Conservation (phyloP, 2,329 filamentous ascomycete species). For the Aurifilum marmelostoma region DNA sequence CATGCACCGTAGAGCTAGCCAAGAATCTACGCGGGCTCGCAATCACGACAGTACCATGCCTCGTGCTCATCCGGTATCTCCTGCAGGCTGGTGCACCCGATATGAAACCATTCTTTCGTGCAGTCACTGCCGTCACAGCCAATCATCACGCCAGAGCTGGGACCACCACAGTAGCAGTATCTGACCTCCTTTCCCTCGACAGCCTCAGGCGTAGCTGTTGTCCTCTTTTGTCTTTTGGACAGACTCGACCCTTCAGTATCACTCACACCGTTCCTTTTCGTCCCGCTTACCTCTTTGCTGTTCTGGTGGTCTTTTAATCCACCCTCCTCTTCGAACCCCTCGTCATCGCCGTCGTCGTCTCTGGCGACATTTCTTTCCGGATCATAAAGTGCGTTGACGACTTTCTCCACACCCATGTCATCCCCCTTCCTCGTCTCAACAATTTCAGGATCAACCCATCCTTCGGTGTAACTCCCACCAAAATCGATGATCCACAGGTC, state of each 20-base stretch:
- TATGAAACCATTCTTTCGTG: slow-evolving; percentile 18
- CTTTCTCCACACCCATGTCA: slow-evolving; percentile 21
- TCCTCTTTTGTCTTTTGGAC: background rate
- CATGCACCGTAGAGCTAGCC: slow-evolving; percentile 8
- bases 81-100: slow-evolving; percentile 12
- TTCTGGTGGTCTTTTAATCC: background rate
- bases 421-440: slow-evolving; percentile 19
- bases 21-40: slow-evolving; percentile 9
- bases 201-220: background rate
- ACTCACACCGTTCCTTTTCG: background rate
- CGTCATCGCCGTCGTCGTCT: background rate
- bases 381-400: slow-evolving; percentile 19
- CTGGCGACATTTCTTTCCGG: slow-evolving; percentile 9
- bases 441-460: slow-evolving; percentile 34
- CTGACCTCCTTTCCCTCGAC: background rate
- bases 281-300: background rate
- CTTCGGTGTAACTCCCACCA: slow-evolving; percentile 37
- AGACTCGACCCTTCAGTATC: background rate
- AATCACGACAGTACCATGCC: slow-evolving; percentile 13
- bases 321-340: background rate
- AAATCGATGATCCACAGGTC: slow-evolving; percentile 40
- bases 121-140: slow-evolving; percentile 17
- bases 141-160: slow-evolving; percentile 18
- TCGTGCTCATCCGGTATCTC: slow-evolving; percentile 8
- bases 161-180: slow-evolving; percentile 18